Base-by-base conservation (phyloP, 1,139 yeast species). In the Diutina neorugosa region DNA sequence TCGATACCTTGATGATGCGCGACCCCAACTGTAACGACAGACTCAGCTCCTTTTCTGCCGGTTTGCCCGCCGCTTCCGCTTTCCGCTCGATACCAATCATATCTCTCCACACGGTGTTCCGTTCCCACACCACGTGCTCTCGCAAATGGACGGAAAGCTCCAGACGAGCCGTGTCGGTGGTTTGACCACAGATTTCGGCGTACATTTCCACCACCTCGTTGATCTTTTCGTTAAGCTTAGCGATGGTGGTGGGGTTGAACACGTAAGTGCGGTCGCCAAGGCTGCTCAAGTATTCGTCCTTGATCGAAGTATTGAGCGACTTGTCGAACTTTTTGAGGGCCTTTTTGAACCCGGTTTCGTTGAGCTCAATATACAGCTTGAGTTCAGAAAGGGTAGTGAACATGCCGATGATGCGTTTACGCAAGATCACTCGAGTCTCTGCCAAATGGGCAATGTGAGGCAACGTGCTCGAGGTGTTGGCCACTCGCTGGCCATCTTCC, bases 101-200 rank as follows among this genome's bases (percentile, higher is more conserved):
- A 62, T 82, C 87, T 61, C 83, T 78, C 88, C 88, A 83, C 5
- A 82, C 82, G 0, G 86, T 82, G 57, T 82, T 80, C 67, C 88
- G 73, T 64, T 83, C 88, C 85, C 88, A 84, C 9, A 84, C 87
- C 53, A 84, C 84, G 61, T 82, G 87, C 57, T 84, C 89, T 62
- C 86, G 76, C 56, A 84, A 69, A 60, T 78, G 82, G 4, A 84
- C 75, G 53, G 82, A 80, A 57, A 84, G 69, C 59, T 80, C 84
- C 12, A 69, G 62, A 56, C 67, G 70, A 4, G 80, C 74, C 48
- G 73, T 63, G 59, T 71, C 76, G 47, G 64, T 63, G 1, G 69
- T 62, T 55, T 73, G 77, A 57, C 70, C 73, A 58, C 77, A 73
- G 18, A 74, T 70, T 47, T 73, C 61, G 14, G 76, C 76, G 55